Percentiles rank a stretch among this genome's conserved stretches.
phyloP scores from a whole-genome alignment of 257 asterid genomes.

The Oldenlandia corymbosa region DNA sequence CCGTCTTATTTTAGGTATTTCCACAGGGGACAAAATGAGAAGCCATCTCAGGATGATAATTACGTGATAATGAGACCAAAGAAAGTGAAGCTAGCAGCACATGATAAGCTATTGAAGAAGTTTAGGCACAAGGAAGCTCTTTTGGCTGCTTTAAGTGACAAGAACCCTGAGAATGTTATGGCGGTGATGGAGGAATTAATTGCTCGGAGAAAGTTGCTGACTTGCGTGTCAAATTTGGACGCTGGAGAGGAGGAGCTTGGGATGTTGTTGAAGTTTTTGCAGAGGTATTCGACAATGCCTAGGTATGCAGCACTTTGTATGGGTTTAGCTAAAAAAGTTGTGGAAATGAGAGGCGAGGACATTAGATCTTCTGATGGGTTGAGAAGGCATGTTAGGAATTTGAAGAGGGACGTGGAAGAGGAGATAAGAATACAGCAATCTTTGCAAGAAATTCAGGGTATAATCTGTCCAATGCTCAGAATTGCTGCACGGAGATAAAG shows the following conservation, averaged over 20 bases:
- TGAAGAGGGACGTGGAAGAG: constrained; percentile 78
- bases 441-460: constrained; percentile 78
- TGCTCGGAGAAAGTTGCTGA: constrained; percentile 69
- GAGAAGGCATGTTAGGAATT: constrained; percentile 51
- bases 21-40: constrained; percentile 69
- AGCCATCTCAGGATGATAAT: constrained; percentile 72
- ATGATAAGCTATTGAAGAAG: constrained; percentile 71
- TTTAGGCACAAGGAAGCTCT: constrained; percentile 83
- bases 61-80: constrained; percentile 52
- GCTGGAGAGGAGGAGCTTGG: constrained; percentile 60
- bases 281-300: constrained; percentile 64
- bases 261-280: constrained; percentile 58
- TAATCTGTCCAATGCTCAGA: constrained; percentile 67
- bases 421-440: constrained; percentile 72
- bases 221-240: constrained; percentile 62
- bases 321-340: constrained; percentile 52
- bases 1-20: constrained; percentile 83
- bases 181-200: constrained; percentile 96
- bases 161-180: constrained; percentile 58
- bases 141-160: constrained; percentile 52
- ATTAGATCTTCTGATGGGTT: constrained; percentile 44
- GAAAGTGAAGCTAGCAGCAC: constrained; percentile 66
- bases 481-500: constrained; percentile 62
- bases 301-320: constrained; percentile 58
- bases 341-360: constrained; percentile 69